Evolutionary conservation across 129 eudicot genomes (phyloP).

Genomic region (Calendula officinalis): DNA sequence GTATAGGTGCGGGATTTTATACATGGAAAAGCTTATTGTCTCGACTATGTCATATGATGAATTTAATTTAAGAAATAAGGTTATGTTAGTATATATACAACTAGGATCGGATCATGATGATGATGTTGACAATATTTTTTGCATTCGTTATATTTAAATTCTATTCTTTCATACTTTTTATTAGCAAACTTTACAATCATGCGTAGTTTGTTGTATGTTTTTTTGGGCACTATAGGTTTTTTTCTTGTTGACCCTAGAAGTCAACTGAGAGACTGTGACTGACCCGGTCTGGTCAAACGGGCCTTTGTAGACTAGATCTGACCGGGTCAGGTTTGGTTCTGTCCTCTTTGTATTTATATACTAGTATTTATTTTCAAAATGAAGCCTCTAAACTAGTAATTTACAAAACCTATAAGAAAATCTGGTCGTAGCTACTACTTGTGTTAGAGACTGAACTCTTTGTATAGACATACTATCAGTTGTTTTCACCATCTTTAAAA

Average conservation of each 20-base stretch:
- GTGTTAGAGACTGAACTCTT: no score
- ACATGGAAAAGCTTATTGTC: slow-evolving; percentile 35
- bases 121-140: slow-evolving; percentile 31
- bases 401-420: no score
- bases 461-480: no score
- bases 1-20: slow-evolving; percentile 46
- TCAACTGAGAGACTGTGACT: not conserved
- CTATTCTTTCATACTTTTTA: slow-evolving; percentile 25
- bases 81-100: slow-evolving; percentile 29
- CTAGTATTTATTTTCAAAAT: no score
- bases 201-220: not conserved
- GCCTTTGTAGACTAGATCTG: not conserved
- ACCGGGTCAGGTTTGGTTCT: not conserved
- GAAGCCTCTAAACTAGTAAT: no score
- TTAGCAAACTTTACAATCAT: not conserved
- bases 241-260: slow-evolving; percentile 5
- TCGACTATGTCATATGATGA: slow-evolving; percentile 40
- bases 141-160: slow-evolving; percentile 28
- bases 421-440: no score
- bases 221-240: not conserved
- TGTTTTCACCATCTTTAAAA: no score
- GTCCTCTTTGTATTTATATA: no score
- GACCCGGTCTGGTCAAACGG: not conserved
- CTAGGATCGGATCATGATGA: slow-evolving; percentile 16
- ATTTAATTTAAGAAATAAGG: slow-evolving; percentile 49